Percentiles rank a stretch among this genome's conserved stretches.
Evolutionary conservation across 768 basidiomycete genomes (phyloP).

Genomic region (Russula vinacea): DNA sequence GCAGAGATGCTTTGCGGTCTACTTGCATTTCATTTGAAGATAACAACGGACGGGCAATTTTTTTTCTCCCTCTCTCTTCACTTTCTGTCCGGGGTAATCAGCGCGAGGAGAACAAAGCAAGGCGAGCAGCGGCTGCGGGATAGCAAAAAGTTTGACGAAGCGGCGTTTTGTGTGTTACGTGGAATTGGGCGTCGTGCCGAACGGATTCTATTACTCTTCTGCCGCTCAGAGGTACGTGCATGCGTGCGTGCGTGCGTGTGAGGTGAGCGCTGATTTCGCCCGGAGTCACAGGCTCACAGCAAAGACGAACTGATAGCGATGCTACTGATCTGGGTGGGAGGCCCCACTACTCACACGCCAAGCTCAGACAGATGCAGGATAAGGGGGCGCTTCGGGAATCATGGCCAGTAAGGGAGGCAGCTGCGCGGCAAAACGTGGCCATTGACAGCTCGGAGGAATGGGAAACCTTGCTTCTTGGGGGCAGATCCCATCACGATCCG

Average conservation of each 20-base stretch:
- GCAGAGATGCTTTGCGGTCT: neutral
- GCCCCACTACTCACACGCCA: neutral
- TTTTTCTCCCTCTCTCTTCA: no score
- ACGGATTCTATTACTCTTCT: constrained; percentile 1
- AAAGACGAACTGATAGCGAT: neutral
- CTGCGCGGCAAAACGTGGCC: constrained; percentile 7
- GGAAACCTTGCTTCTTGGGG: neutral
- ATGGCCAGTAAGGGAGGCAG: neutral
- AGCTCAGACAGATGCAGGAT: constrained; percentile 3
- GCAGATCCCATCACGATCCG: constrained; percentile 23
- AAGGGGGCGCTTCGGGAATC: constrained; percentile 3
- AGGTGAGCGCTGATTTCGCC: constrained; percentile 2
- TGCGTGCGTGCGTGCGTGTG: neutral
- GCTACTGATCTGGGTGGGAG: neutral
- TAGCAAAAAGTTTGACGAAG: neutral
- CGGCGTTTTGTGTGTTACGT: constrained; percentile 9
- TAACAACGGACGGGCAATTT: neutral
- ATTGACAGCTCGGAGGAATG: constrained; percentile 6
- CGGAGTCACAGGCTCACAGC: constrained; percentile 2
- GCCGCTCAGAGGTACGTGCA: neutral
- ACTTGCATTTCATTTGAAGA: neutral
- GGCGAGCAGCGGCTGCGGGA: neutral
- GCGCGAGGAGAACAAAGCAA: neutral
- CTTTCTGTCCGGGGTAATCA: neutral
- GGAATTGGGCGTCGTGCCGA: constrained; percentile 1